These are phyloP conservation scores for Colletotrichum acutatum DNA, from an alignment of 2,329 filamentous ascomycete genomes.

Conservation along the genomic window DNA sequence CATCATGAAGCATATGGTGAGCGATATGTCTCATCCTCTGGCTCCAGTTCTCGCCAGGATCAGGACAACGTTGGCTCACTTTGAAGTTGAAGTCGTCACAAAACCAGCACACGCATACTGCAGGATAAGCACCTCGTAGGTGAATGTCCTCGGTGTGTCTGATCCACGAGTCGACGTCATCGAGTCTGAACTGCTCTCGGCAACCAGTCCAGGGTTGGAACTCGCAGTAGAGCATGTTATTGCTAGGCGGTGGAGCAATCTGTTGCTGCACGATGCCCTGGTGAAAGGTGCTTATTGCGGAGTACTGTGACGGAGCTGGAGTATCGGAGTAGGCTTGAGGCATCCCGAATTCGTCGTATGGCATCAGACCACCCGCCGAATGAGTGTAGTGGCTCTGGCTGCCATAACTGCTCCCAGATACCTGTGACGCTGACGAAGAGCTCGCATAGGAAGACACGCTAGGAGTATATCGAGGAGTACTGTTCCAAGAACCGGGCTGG, in stretches of 20 bases:
- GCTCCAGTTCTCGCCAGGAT: constrained; percentile 43
- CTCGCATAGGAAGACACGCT: background rate
- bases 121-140: constrained; percentile 47
- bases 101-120: constrained; percentile 59
- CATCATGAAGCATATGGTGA: constrained; percentile 50
- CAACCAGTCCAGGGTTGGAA: constrained; percentile 53
- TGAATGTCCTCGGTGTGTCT: constrained; percentile 55
- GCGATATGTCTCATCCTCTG: constrained; percentile 62
- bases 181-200: constrained; percentile 46
- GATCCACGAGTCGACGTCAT: constrained; percentile 56
- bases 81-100: constrained; percentile 53
- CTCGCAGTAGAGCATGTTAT: constrained; percentile 55
- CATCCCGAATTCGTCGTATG: background rate
- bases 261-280: background rate
- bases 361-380: background rate
- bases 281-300: constrained; percentile 32
- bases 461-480: background rate
- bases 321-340: constrained; percentile 34
- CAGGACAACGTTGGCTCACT: constrained; percentile 30
- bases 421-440: constrained; percentile 12
- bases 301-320: constrained; percentile 37
- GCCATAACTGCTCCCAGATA: background rate
- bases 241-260: constrained; percentile 14
- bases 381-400: constrained; percentile 23
- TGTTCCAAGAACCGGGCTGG: background rate